Evolutionary conservation across 176 grass and related monocot species (phyloP).

Genomic region (Aegilops bicornis): DNA sequence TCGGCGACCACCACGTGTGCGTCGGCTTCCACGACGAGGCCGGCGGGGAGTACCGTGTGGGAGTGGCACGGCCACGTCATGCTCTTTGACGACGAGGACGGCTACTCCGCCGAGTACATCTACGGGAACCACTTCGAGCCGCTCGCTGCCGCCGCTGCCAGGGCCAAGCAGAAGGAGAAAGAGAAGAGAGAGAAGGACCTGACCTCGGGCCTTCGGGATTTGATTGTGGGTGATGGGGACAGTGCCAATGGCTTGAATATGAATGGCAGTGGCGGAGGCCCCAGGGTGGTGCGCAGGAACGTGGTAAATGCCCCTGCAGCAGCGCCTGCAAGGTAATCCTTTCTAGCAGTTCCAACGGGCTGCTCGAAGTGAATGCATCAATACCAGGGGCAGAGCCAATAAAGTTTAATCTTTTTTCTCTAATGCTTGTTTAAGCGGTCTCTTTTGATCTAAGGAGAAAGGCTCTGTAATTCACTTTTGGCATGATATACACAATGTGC

Average conservation of each 20-base stretch:
- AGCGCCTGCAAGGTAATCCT: slow-evolving; percentile 45
- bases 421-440: slow-evolving; percentile 14
- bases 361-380: slow-evolving; percentile 25
- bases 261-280: slow-evolving; percentile 25
- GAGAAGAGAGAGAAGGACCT: slow-evolving; percentile 59
- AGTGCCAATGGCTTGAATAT: slow-evolving; percentile 16
- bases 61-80: slow-evolving; percentile 99
- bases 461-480: slow-evolving; percentile 37
- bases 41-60: slow-evolving; percentile 82
- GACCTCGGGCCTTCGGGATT: slow-evolving; percentile 72
- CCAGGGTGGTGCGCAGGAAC: slow-evolving; percentile 65
- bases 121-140: slow-evolving; percentile 93
- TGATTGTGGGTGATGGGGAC: slow-evolving; percentile 48
- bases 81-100: slow-evolving; percentile 90
- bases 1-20: slow-evolving; percentile 91
- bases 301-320: slow-evolving; percentile 35
- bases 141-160: slow-evolving; percentile 41
- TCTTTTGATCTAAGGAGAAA: slow-evolving; percentile 33
- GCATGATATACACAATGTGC: slow-evolving; percentile 20
- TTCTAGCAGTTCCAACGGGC: neutral
- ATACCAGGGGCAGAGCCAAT: slow-evolving; percentile 32
- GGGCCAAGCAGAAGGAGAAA: slow-evolving; percentile 57
- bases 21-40: slow-evolving; percentile 77
- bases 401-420: slow-evolving; percentile 20
- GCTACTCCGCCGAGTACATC: slow-evolving; percentile 91